phyloP scores from a whole-genome alignment of 2,329 filamentous ascomycete genomes.

The Lachnum nothofagi region DNA sequence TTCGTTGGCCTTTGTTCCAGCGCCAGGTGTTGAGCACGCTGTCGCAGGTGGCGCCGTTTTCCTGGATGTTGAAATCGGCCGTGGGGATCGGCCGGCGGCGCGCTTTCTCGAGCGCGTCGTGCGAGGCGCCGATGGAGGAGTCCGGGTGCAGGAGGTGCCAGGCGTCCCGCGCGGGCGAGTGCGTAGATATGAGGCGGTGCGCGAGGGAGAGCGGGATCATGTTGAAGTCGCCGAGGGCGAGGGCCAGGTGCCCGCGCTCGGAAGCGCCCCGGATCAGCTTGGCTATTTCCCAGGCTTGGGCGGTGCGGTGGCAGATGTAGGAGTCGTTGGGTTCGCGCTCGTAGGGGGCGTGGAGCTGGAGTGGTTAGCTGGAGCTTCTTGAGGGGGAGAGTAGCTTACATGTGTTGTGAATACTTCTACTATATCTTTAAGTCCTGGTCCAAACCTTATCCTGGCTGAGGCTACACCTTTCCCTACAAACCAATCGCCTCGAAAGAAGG shows the following conservation, averaged over 20 bases:
- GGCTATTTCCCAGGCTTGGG: slow-evolving; percentile 91
- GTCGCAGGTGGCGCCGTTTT: slow-evolving; percentile 86
- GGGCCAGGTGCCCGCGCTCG: slow-evolving; percentile 73
- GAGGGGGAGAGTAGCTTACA: slow-evolving; percentile 40
- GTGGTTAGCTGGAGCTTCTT: slow-evolving; percentile 36
- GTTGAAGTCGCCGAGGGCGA: slow-evolving; percentile 92
- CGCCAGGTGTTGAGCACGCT: slow-evolving; percentile 87
- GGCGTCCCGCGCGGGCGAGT: slow-evolving; percentile 71
- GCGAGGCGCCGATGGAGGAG: slow-evolving; percentile 70
- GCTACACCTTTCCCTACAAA: slow-evolving; percentile 94
- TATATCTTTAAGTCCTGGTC: slow-evolving; percentile 57
- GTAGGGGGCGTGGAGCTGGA: slow-evolving; percentile 74
- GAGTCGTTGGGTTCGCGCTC: slow-evolving; percentile 73
- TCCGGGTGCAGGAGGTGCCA: slow-evolving; percentile 83
- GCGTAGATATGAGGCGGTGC: slow-evolving; percentile 74
- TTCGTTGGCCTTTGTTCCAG: slow-evolving; percentile 69
- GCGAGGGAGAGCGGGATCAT: slow-evolving; percentile 85
- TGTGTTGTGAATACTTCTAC: slow-evolving; percentile 92
- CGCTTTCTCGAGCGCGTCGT: slow-evolving; percentile 61
- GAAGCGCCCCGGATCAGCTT: slow-evolving; percentile 80
- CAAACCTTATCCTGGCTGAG: slow-evolving; percentile 71
- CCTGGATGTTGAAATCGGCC: slow-evolving; percentile 68
- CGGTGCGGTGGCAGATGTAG: slow-evolving; percentile 83
- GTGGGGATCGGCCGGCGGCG: slow-evolving; percentile 65
- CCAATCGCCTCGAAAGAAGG: slow-evolving; percentile 93